phyloP scores from a whole-genome alignment of 2,329 filamentous ascomycete species.

The Uncinocarpus reesii region DNA sequence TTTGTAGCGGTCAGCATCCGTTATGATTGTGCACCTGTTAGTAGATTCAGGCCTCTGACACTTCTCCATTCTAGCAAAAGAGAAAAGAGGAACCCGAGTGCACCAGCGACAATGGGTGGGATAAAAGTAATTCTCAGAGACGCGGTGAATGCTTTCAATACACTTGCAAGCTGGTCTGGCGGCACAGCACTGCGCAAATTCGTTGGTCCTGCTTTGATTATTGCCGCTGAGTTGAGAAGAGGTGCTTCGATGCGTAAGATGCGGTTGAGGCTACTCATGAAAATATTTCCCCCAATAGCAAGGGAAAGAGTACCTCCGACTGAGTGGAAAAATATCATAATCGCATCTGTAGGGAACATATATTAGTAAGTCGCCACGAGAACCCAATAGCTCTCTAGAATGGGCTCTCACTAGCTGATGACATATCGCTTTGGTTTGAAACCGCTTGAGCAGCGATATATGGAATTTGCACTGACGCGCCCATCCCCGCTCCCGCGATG shows the following conservation, averaged over 20 bases:
- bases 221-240: slow-evolving; percentile 33
- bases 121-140: slow-evolving; percentile 51
- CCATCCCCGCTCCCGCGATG: slow-evolving; percentile 19
- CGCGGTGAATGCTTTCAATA: slow-evolving; percentile 54
- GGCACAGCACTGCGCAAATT: slow-evolving; percentile 48
- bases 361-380: not conserved
- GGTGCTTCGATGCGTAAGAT: slow-evolving; percentile 21
- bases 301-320: slow-evolving; percentile 20
- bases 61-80: slow-evolving; percentile 48
- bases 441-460: slow-evolving; percentile 20
- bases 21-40: not conserved
- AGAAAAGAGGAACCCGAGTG: slow-evolving; percentile 46
- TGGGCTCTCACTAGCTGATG: slow-evolving; percentile 12
- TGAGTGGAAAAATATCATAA: slow-evolving; percentile 20
- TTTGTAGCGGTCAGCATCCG: not conserved
- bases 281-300: slow-evolving; percentile 18
- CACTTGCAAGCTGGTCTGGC: slow-evolving; percentile 40
- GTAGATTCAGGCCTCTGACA: not conserved
- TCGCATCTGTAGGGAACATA: slow-evolving; percentile 8
- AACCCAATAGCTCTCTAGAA: not conserved
- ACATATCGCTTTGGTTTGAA: slow-evolving; percentile 15
- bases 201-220: slow-evolving; percentile 39
- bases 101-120: slow-evolving; percentile 47
- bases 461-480: slow-evolving; percentile 18
- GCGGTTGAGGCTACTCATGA: slow-evolving; percentile 14